Base-by-base conservation (phyloP, 495 filamentous ascomycete genomes). In the Hyaloscypha hepaticicola region DNA sequence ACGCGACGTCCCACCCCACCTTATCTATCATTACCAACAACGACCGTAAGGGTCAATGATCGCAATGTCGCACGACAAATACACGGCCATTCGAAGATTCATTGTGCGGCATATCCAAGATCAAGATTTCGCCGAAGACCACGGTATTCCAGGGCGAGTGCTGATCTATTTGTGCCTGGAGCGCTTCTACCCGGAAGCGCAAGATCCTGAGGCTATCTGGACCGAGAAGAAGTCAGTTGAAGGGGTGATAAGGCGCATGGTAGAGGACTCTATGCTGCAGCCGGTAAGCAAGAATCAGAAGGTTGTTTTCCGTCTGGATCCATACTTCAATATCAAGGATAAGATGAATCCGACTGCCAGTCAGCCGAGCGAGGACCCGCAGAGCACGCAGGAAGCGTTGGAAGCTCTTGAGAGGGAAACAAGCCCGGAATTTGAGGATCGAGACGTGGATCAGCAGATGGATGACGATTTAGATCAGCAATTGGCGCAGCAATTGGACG, bases 301-400 rank as follows among this genome's bases (percentile, higher is more conserved):
- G 22, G 22, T 60, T 21, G 29, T 24, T 27, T 60, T 60, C 21
- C 38, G 58, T 25, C 24, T 60, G 41, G 21, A 60, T 49, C 58
- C 34, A 7, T 41, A 41, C 19, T 58, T 58, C 28, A 58, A 58
- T 58, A 31, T 58, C 19, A 31, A 38, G 55, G 55, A 38, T n/a
- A 58, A 24, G 55, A 22, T 41, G 0, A 41, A 41, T 38, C 55
- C n/a, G 55, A 58, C 4, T 58, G 38, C 55, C 14, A 58, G 55
- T 8, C 21, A 41, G 55, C 19, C 55, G 6, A 58, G 29, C 26
- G 55, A 38, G 5, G 55, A 58, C 11, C 28, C n/a, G 29, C n/a
- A 41, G 31, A 22, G 22, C 14, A 22, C 31, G 24, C 21, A 34
- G 5, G 29, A 58, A 29, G 29, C n/a, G 7, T 22, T 58, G 55